These are phyloP conservation scores for Clavariopsis aquatica DNA, from an alignment of 495 filamentous ascomycete species.

Conservation along the genomic window DNA sequence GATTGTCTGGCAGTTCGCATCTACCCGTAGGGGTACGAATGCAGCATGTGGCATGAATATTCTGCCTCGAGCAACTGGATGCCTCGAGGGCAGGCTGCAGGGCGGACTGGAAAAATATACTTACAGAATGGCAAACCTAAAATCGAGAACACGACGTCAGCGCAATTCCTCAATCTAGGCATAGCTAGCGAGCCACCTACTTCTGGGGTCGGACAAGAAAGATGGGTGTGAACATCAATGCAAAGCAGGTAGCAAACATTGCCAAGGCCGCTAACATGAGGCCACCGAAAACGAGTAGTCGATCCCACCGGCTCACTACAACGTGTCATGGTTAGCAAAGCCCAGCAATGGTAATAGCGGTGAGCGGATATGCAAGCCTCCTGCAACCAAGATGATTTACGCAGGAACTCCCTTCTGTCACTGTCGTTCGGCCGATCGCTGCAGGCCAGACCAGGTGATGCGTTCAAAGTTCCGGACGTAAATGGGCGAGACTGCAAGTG, in stretches of 20 bases:
- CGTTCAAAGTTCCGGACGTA: not conserved
- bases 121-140: slow-evolving; percentile 84
- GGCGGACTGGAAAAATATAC: slow-evolving; percentile 43
- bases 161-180: no score
- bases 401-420: slow-evolving; percentile 43
- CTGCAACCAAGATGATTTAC: slow-evolving; percentile 37
- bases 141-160: no score
- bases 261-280: slow-evolving; percentile 89
- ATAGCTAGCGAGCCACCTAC: slow-evolving; percentile 13
- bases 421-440: slow-evolving; percentile 31
- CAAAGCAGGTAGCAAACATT: slow-evolving; percentile 91
- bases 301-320: slow-evolving; percentile 95
- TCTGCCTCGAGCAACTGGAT: slow-evolving; percentile 11
- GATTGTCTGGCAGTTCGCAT: slow-evolving; percentile 17
- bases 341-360: slow-evolving; percentile 20
- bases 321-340: slow-evolving; percentile 40
- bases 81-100: slow-evolving; percentile 20
- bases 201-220: slow-evolving; percentile 79
- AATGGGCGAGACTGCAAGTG: not conserved
- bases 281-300: slow-evolving; percentile 83
- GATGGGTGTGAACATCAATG: slow-evolving; percentile 69
- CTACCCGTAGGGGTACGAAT: slow-evolving; percentile 2
- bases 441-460: slow-evolving; percentile 26
- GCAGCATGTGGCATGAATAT: slow-evolving; percentile 19
- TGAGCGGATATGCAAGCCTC: slow-evolving; percentile 38